Evolutionary conservation across 768 basidiomycete species (phyloP), one percentile per base, ranked within the genome.

Genomic region (Rubroboletus pulcherrimus): DNA sequence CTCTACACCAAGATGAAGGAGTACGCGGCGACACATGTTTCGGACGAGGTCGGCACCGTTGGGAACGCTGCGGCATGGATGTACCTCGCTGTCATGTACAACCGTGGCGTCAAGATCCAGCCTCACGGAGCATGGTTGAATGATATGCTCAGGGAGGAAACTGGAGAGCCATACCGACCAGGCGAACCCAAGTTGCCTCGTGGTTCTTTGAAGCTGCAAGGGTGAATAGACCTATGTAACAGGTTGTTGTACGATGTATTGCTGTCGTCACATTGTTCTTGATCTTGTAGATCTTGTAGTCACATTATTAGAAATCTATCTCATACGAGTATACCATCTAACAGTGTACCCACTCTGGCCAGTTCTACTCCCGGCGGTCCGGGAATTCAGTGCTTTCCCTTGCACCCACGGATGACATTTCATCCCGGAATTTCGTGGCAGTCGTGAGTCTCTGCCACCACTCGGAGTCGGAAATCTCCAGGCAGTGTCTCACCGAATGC

Each of bases 91-190:
- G 87, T 90, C 51, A 89, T 90, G 85, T 89, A 87, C 73, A 73
- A 63, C 55, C 86, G 88, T 57, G 88, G 89, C 10, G 77, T 83
- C 71, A 89, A 88, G 77, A 76, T 93, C 61, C 77, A 85, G 75
- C 90, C 91, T 24, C 81, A 86, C 12, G 91, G 91, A 38, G 85
- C 86, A 46, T 93, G 91, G 91, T 71, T 93, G 72, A 92, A 92
- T 63, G 91, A 93, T 67, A 69, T 92, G 73, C 71, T 89, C 61
- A 80, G 91, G 31, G 78, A 81, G 63, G 90, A 91, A 72, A 89
- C 86, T 33, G 82, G 83, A 30, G 86, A 91, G 68, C 77, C 74
- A 12, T 92, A 92, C 69, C 69, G 71, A 46, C 72, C 75, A 21
- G 84, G 77, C 12, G 91, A 93, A 69, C 87, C 91, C 21, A 82